Base-by-base conservation (phyloP, 176 grass and related monocot species). In the Aegilops umbellulata region DNA sequence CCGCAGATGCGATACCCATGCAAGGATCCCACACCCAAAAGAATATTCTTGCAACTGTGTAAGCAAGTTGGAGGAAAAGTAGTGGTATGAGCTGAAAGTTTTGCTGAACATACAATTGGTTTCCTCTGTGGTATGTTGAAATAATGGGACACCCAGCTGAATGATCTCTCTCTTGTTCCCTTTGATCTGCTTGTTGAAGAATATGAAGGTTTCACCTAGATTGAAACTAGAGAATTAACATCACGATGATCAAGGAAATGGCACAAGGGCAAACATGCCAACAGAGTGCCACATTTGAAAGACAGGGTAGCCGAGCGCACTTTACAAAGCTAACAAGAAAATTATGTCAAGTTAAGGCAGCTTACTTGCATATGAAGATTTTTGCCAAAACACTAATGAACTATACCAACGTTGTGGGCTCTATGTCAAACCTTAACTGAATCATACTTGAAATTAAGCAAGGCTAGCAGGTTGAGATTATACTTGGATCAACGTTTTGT, bases 111-210 rank as follows among this genome's bases (percentile, higher is more conserved):
- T 96, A 99, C 97, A 94, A 74, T 93, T 91, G 83, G 87, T 83
- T 85, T 97, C 94, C 82, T 95, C 97, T n/a, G 83, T 94, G 22
- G 97, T 94, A 41, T 94, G 86, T 84, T 99, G 97, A 87, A 99
- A 99, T 60, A 99, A 82, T 41, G 97, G 94, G 57, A 93, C 92
- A 0, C 97, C 97, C 0, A 99, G 90, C 88, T 99, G 97, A 91
- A 99, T 92, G 60, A 99, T 94, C 89, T 99, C 97, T 74, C 94
- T 96, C 80, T 97, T 99, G 85, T 99, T 94, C 83, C 97, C 94
- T 80, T 99, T 99, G 60, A 96, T 94, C 73, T 99, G 86, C 83
- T 97, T 99, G 87, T 99, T 99, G 87, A 99, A 99, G 82, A 93
- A 94, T 90, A 99, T 99, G 83, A 94, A 99, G 22, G 97, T 97